Conservation (phyloP, 108 stramenopile genomes). For the Phaeodactylum tricornutum region DNA sequence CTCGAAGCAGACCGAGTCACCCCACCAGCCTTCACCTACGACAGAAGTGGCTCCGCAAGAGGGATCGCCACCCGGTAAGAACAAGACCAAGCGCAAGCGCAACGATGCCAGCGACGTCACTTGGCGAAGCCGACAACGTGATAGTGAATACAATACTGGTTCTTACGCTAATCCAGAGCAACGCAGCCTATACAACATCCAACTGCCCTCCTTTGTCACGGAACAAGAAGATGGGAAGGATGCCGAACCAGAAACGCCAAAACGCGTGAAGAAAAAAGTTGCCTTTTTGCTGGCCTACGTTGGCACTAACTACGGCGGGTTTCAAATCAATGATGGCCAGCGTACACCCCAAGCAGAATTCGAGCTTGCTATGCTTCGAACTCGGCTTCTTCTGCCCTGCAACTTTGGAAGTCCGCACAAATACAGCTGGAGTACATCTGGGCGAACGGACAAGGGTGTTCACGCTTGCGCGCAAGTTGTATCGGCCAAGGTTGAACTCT, state of each 20-base stretch:
- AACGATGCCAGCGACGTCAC: no score
- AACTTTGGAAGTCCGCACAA: constrained; percentile 91
- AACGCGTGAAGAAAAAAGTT: constrained; percentile 34
- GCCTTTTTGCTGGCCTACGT: constrained; percentile 52
- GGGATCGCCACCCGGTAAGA: no score
- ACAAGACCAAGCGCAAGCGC: no score
- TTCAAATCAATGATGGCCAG: constrained; percentile 82
- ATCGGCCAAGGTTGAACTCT: constrained; percentile 64
- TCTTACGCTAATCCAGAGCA: constrained; percentile 55
- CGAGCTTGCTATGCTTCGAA: constrained; percentile 72
- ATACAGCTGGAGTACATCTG: constrained; percentile 88
- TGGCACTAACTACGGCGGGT: constrained; percentile 55
- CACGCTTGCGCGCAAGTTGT: constrained; percentile 92
- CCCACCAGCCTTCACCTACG: no score
- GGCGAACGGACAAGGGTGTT: constrained; percentile 94
- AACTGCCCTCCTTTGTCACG: not conserved
- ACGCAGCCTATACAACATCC: constrained; percentile 35
- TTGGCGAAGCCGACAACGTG: no score
- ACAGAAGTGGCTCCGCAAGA: no score
- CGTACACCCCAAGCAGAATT: constrained; percentile 87
- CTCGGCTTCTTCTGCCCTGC: constrained; percentile 41
- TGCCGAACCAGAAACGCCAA: constrained; percentile 8
- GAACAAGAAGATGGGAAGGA: not conserved
- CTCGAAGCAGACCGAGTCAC: no score
- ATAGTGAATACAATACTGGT: no score